Evolutionary conservation across 257 asterid genomes (phyloP), one percentile per base, ranked within the genome.

Genomic region (Nicotiana obtusifolia): DNA sequence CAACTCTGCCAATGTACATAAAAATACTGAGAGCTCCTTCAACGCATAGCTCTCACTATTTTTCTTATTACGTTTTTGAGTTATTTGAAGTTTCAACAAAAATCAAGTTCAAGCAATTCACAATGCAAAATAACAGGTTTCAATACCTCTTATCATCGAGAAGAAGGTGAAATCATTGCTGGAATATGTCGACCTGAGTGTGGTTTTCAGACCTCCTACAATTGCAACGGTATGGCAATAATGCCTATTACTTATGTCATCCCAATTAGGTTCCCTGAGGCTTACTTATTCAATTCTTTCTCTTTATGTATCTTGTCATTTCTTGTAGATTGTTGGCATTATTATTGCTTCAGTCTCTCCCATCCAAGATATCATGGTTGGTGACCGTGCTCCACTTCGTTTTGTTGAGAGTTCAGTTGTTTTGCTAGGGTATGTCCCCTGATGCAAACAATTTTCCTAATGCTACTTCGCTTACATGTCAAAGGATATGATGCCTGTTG

Each of bases 181-280:
- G 53, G 65, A 65, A 60, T 81, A 41, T 31, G 57, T 83, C 19
- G 84, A 86, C 41, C 78, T 88, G 24, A 82, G 78, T 28, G 64
- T 84, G 76, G 41, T 88, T 52, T 76, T 86, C 80, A 82, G 88
- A 65, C 91, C 91, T 11, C 85, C 91, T 2, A 88, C 89, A 67
- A 79, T 86, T 71, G 91, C 89, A 66, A 77, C 89, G 76, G 91
- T 88, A 86, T 76, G 85, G 24, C 24, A 28, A 31, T 49, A 52
- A 15, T 61, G 52, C 81, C 22, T 68, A 14, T 37, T 28, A 73
- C 24, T 26, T 81, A 24, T 28, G 26, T 64, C 5, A 1, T 52
- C 64, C 80, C 60, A 81, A 49, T 11, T 20, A 47, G 33, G 7
- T 20, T 64, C 57, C 11, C 68, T 1, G 62, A 22, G 37, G 47